Evolutionary conservation across 23 red algal species (phyloP).

Genomic region (Chondrus crispus): DNA sequence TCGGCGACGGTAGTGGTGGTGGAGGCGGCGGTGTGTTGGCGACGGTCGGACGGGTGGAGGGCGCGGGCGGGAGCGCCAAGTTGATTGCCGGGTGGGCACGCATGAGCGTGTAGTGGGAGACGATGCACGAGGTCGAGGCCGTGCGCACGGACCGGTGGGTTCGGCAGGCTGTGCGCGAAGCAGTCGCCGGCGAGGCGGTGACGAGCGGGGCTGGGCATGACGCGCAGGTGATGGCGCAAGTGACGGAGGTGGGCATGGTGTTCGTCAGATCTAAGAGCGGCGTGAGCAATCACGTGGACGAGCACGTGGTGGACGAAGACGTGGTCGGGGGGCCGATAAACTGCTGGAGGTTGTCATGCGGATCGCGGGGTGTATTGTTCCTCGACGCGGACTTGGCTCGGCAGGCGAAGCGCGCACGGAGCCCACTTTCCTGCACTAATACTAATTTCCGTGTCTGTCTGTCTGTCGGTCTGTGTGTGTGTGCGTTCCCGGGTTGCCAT

Average conservation of each 20-base stretch:
- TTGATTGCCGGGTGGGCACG: constrained; percentile 27
- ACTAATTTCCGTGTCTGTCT: too few species aligned
- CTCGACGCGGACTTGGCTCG: too few species aligned
- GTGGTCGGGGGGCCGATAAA: too few species aligned
- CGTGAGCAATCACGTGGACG: constrained; percentile 65
- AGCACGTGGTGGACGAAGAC: too few species aligned
- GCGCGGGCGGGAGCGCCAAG: constrained; percentile 34
- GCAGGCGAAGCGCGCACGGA: too few species aligned
- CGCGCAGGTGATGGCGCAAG: constrained; percentile 43
- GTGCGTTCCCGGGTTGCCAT: too few species aligned
- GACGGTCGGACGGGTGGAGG: constrained; percentile 65
- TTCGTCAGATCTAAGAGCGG: constrained; percentile 77
- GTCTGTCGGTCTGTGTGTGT: too few species aligned
- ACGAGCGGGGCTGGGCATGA: constrained; percentile 90
- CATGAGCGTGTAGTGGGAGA: constrained; percentile 3
- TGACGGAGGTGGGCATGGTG: constrained; percentile 67
- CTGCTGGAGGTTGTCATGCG: too few species aligned
- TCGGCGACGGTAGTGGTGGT: constrained; percentile 54
- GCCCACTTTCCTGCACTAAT: too few species aligned
- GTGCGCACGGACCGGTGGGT: constrained; percentile 56
- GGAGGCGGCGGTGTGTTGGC: constrained; percentile 23
- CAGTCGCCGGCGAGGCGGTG: constrained; percentile 20
- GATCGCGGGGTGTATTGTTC: too few species aligned
- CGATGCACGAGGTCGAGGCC: constrained; percentile 30
- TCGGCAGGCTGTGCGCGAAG: background rate